Base-by-base conservation (phyloP, 2,329 filamentous ascomycete genomes). In the Hypoxylon sp. region DNA sequence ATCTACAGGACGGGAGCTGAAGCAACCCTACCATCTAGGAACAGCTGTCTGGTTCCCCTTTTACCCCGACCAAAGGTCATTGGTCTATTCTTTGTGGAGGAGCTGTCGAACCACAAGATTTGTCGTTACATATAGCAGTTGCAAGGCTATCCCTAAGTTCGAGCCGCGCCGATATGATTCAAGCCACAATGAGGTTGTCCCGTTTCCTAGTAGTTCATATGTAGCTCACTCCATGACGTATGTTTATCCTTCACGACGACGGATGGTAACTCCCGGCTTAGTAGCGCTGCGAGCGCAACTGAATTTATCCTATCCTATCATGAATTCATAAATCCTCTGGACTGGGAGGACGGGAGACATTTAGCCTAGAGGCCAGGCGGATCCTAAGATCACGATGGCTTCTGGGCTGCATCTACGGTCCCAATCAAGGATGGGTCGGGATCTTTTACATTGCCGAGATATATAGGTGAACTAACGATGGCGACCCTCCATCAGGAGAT, bases 311-410 rank as follows among this genome's bases (percentile, higher is more conserved):
- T 42, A 10, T 14, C 35, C 42, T 35, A 17, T 35, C 10, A 48
- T 30, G 14, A 6, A 2, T 14, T n/a, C 5, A 48, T 30, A 35
- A 11, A 31, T n/a, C 37, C 14, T 31, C 3, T 57, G 31, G 10
- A 22, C 31, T 31, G 27, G 30, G 31, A 31, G 27, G 11, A 2
- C 6, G 30, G 25, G 8, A 14, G 20, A 59, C 25, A 64, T 64
- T 64, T 64, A 64, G 55, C 55, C 61, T 55, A 56, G 37, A 59
- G 30, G 10, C n/a, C 10, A 40, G 14, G 31, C 13, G 22, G 22
- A 22, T 17, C 30, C 11, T 22, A 53, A 51, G 46, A 10, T 51
- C 13, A 7, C 14, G 42, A n/a, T 20, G 44, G 31, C 33, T 56
- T 48, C 25, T 27, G 27, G 49, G 22, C 11, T 37, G 33, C 17